Conservation (phyloP, 2,329 filamentous ascomycete genomes). For the Sclerotinia subarctica region DNA sequence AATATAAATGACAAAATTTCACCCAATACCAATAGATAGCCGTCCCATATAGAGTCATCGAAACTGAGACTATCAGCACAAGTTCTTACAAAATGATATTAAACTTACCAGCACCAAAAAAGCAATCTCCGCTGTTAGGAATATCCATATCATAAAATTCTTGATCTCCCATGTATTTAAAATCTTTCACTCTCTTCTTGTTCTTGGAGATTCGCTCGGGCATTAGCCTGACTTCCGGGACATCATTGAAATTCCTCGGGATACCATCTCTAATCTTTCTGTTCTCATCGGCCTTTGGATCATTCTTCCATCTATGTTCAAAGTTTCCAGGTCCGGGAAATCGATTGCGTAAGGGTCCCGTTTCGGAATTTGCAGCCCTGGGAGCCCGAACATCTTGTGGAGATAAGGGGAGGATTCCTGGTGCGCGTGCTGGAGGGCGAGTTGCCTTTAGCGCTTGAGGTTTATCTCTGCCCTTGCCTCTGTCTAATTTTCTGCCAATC, state of each 20-base stretch:
- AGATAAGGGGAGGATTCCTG: neutral
- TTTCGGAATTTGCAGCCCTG: neutral
- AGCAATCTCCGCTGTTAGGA: no score
- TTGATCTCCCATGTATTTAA: neutral
- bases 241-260: neutral
- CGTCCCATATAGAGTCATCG: slow-evolving; percentile 1
- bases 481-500: neutral
- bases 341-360: fast-evolving
- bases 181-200: fast-evolving
- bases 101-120: no score
- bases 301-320: neutral
- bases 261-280: neutral
- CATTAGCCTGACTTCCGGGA: neutral
- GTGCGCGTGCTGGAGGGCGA: neutral
- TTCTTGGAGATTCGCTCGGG: fast-evolving
- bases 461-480: no score
- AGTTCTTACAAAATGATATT: neutral
- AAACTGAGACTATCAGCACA: neutral
- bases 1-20: neutral
- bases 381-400: neutral
- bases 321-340: neutral
- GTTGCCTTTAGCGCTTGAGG: neutral
- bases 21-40: neutral
- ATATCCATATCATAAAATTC: neutral
- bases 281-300: neutral